Evolutionary conservation across 306 rosid genomes (phyloP), one percentile per base, ranked within the genome.

Genomic region (Canavalia ensiformis): DNA sequence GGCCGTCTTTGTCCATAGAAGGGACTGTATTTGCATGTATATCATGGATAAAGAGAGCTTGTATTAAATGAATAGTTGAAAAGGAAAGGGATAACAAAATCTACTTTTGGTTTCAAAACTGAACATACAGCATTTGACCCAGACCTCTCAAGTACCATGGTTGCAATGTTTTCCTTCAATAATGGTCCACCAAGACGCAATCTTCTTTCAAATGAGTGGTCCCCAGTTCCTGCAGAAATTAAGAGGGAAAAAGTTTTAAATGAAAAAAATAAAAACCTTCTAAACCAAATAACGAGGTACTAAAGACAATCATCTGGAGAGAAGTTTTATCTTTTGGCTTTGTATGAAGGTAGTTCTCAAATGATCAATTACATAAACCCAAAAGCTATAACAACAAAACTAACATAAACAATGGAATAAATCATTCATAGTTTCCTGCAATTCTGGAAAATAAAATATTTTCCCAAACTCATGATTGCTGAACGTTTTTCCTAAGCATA

Each of bases 131-230:
- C 12, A 51, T 11, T 13, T 12, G 56, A 51, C 2, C 25, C 56
- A 2, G 56, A 51, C 56, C 56, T 51, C 56, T 51, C 56, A 51
- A 51, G 56, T 12, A 51, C 56, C 56, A 51, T 51, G 56, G 56
- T 51, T 51, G 56, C 56, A 51, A 51, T 51, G 13, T 51, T 51
- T 13, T 51, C 56, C 56, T 51, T 51, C 13, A 51, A 51, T 6
- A 51, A 51, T 11, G 56, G 56, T 51, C 56, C 56, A 51, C 56
- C 56, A 51, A 51, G 56, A 51, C 56, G 56, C 28, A 51, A 51
- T 51, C 56, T 3, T 28, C 56, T 51, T 51, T 51, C 56, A 51
- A 51, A 51, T 51, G 56, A 11, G 56, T 51, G 56, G 2, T 51
- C 56, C 56, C 56, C 56, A 51, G 56, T 51, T 51, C 56, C 56